Evolutionary conservation across 2,329 filamentous ascomycete genomes (phyloP), one percentile per base, ranked within the genome.

Genomic region (Trichoderma cornu-damae): DNA sequence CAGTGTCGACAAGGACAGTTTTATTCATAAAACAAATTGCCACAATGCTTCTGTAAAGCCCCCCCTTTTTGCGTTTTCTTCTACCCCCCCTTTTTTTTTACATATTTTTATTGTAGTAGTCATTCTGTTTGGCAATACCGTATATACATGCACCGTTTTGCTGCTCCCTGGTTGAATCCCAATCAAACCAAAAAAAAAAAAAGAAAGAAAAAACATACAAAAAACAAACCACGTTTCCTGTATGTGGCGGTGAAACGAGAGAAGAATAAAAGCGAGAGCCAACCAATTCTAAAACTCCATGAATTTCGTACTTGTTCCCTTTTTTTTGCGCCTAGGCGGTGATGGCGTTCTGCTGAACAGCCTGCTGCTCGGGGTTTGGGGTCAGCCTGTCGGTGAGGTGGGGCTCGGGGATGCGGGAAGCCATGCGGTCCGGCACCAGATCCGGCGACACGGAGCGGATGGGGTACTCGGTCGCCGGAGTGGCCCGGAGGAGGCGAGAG

Each of bases 341-440:
- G 35, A 65, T 57, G 58, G 61, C 58, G 34, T 60, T 64, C 28
- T 54, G 63, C 28, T 54, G 63, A 38, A 58, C 46, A 32, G 58
- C 34, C 69, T 79, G 74, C 63, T 72, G 65, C 66, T 79, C 77
- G 4, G 77, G 77, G 55, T 74, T 77, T 2, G 78, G 78, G 6
- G 78, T 80, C 61, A 79, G 63, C 24, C 78, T 71, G 55, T 70
- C 66, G 63, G 67, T 71, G 38, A 80, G 69, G 16, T 69, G 70
- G 8, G 78, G 75, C 57, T 80, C 78, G 8, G 77, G 75, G 38
- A 83, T 78, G 53, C 81, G 78, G 57, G 80, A 79, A 6, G 79
- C 80, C 82, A 84, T 85, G 53, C 81, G 76, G 65, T 86, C 83
- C 11, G 81, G 82, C n/a, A 85, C 68, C 46, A 86, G 71, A 46